Evolutionary conservation across 2,329 filamentous ascomycete species (phyloP).

Genomic region (Talaromyces funiculosus): DNA sequence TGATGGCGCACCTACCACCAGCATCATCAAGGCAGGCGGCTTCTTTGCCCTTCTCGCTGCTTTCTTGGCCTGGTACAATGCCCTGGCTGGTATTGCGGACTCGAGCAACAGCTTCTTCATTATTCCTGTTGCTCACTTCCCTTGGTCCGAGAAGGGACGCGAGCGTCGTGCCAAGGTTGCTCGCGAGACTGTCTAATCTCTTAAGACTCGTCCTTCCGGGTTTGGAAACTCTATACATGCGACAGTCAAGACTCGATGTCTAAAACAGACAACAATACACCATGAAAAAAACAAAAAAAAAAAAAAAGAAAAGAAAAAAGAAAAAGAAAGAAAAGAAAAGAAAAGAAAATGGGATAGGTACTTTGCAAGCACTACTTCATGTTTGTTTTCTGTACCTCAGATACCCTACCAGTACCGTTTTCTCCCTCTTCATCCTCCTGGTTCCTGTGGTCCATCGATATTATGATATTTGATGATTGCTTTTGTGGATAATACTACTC

Average conservation of each 20-base stretch:
- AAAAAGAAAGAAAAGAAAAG: too few relatives aligned
- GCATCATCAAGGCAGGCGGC: constrained; percentile 65
- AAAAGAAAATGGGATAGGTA: neutral
- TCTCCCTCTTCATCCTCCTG: neutral
- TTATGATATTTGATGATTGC: constrained; percentile 1
- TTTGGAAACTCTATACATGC: neutral
- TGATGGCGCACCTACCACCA: constrained; percentile 35
- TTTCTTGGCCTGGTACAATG: constrained; percentile 83
- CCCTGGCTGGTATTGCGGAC: constrained; percentile 74
- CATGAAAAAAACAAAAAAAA: too few relatives aligned
- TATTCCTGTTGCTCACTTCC: constrained; percentile 88
- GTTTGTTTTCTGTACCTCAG: neutral
- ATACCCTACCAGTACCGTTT: neutral
- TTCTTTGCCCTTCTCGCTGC: constrained; percentile 74
- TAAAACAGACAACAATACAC: neutral
- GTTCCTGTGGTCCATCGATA: neutral
- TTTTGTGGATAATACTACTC: neutral
- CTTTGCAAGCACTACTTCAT: neutral
- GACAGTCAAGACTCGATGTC: too few relatives aligned
- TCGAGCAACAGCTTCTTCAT: constrained; percentile 74
- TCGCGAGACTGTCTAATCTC: constrained; percentile 33
- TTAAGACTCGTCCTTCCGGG: neutral
- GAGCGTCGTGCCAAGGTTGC: constrained; percentile 53
- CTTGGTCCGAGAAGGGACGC: constrained; percentile 64
- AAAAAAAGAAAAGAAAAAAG: too few relatives aligned